phyloP scores from a whole-genome alignment of 352 stramenopile genomes.

The Plasmopara viticola region DNA sequence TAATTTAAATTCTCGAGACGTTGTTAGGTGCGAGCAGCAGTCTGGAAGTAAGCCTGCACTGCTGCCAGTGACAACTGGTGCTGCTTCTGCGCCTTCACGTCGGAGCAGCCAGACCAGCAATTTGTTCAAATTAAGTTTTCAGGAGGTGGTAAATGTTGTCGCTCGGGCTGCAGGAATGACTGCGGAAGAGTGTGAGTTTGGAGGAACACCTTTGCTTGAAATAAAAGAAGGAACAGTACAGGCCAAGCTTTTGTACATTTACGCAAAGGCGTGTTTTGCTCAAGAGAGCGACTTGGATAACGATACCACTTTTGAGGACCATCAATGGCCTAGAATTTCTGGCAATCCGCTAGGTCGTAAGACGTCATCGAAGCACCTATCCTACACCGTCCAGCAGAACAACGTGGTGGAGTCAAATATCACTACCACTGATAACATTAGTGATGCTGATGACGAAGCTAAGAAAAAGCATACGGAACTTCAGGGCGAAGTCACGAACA shows the following conservation, averaged over 20 bases:
- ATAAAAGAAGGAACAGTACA: slow-evolving; percentile 68
- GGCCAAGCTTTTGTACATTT: slow-evolving; percentile 60
- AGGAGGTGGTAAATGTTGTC: slow-evolving; percentile 43
- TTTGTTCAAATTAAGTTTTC: slow-evolving; percentile 36
- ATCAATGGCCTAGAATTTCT: slow-evolving; percentile 13
- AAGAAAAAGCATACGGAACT: slow-evolving; percentile 5
- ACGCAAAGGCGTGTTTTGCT: slow-evolving; percentile 67
- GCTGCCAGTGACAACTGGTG: background rate
- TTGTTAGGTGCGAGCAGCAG: slow-evolving; percentile 11
- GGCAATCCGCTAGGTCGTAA: slow-evolving; percentile 37
- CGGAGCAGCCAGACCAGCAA: slow-evolving; percentile 24
- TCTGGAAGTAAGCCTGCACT: slow-evolving; percentile 11
- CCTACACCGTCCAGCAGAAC: slow-evolving; percentile 33
- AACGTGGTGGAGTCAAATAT: slow-evolving; percentile 18
- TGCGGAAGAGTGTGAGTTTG: slow-evolving; percentile 58
- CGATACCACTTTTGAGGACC: slow-evolving; percentile 14
- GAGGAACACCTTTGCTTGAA: slow-evolving; percentile 39
- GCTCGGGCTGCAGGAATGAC: slow-evolving; percentile 52
- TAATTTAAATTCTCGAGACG: slow-evolving; percentile 13
- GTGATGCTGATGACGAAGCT: background rate
- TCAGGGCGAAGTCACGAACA: slow-evolving; percentile 4
- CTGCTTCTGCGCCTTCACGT: slow-evolving; percentile 5
- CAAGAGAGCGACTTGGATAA: slow-evolving; percentile 34
- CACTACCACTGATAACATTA: slow-evolving; percentile 6
- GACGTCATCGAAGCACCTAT: slow-evolving; percentile 29